Conservation (phyloP, 2,329 filamentous ascomycete genomes). For the Coniochaeta sp. region DNA sequence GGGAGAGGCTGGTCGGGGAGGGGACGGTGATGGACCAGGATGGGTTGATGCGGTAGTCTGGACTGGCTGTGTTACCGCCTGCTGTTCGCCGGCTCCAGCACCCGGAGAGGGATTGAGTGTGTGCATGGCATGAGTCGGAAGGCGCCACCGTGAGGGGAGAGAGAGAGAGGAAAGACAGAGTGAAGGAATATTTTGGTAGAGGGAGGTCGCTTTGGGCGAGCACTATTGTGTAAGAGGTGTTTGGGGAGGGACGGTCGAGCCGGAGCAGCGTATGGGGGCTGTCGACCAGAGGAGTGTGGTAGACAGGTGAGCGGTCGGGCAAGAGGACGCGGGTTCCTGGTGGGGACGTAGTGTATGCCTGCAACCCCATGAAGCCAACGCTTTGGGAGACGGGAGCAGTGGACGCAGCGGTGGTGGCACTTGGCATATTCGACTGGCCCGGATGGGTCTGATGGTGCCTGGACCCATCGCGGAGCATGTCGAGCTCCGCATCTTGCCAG, state of each 20-base stretch:
- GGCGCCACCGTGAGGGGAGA: constrained; percentile 50
- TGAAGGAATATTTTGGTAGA: constrained; percentile 70
- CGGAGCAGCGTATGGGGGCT: constrained; percentile 85
- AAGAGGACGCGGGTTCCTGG: constrained; percentile 65
- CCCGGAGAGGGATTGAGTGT: constrained; percentile 51
- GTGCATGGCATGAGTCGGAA: constrained; percentile 51
- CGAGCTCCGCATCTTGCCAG: constrained; percentile 62
- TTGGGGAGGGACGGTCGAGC: constrained; percentile 44
- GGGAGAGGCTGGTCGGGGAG: constrained; percentile 52
- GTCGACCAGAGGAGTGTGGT: constrained; percentile 82
- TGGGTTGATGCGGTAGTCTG: constrained; percentile 77
- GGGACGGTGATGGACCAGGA: constrained; percentile 66
- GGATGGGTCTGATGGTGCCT: background rate
- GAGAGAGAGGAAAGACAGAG: constrained; percentile 73
- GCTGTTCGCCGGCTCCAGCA: constrained; percentile 74
- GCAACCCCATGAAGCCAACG: constrained; percentile 80
- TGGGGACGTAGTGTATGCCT: constrained; percentile 58
- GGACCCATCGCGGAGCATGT: constrained; percentile 39
- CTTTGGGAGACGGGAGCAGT: constrained; percentile 40
- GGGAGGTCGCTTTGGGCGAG: constrained; percentile 64
- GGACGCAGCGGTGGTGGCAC: constrained; percentile 10
- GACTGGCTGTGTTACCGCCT: constrained; percentile 73
- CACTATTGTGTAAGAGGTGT: constrained; percentile 46
- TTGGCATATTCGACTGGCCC: background rate
- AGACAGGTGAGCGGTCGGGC: constrained; percentile 56